Evolutionary conservation across 257 asterid genomes (phyloP).

Genomic region (Lithospermum erythrorhizon): DNA sequence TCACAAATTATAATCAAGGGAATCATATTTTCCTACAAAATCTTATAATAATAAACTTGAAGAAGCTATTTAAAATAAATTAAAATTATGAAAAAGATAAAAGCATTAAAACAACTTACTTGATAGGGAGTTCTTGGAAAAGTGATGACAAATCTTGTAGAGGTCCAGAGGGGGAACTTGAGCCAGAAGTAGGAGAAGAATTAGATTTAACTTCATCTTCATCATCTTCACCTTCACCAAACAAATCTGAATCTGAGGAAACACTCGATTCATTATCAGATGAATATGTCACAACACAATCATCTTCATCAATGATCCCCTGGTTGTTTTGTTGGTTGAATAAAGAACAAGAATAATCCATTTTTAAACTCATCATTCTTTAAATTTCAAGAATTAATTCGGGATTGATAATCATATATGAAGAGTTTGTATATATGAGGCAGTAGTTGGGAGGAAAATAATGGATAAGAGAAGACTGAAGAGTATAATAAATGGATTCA

Average conservation of each 20-base stretch:
- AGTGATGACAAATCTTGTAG: constrained; percentile 49
- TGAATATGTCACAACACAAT: constrained; percentile 1
- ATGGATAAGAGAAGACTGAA: constrained; percentile 2
- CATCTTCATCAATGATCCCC: constrained; percentile 27
- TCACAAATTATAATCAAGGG: too few species aligned
- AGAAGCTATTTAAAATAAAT: not conserved
- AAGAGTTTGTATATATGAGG: too few species aligned
- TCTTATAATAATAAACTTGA: not conserved
- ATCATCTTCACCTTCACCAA: constrained; percentile 18
- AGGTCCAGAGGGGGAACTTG: constrained; percentile 15
- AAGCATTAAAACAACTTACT: constrained; percentile 24
- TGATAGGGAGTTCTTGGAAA: constrained; percentile 52
- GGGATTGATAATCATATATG: too few species aligned
- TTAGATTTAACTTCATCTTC: constrained; percentile 4
- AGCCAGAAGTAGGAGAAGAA: not conserved
- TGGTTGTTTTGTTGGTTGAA: constrained; percentile 18
- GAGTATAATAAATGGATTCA: not conserved
- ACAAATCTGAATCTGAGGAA: constrained; percentile 23
- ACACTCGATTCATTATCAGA: constrained; percentile 8
- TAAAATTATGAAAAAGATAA: not conserved
- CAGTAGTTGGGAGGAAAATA: too few species aligned
- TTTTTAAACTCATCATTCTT: constrained; percentile 11
- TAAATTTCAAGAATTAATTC: too few species aligned
- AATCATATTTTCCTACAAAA: too few species aligned
- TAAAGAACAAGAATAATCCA: constrained; percentile 19